A percentile compares a stretch with the other conserved stretches of the same genome.
Evolutionary conservation across 208 protist genomes (phyloP).

Genomic region (Trypanosoma caninum): DNA sequence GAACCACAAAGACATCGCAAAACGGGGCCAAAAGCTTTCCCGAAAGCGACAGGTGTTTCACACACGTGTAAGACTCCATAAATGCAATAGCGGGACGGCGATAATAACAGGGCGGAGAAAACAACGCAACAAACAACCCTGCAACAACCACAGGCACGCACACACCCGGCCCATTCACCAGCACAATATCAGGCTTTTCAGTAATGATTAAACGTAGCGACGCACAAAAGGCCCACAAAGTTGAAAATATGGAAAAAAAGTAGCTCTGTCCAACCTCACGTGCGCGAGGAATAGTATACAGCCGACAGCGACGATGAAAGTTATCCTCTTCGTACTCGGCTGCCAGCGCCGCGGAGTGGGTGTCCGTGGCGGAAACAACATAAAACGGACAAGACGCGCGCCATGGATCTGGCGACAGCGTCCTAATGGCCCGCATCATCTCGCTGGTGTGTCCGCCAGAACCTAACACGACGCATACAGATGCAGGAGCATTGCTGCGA

Average conservation of each 20-base stretch:
- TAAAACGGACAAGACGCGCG: slow-evolving; percentile 47
- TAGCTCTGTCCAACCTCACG: slow-evolving; percentile 92
- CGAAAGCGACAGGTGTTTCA: slow-evolving; percentile 75
- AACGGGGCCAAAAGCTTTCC: slow-evolving; percentile 66
- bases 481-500: slow-evolving; percentile 19
- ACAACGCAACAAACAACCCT: slow-evolving; percentile 37
- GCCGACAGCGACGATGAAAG: slow-evolving; percentile 35
- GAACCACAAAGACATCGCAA: slow-evolving; percentile 77
- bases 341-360: slow-evolving; percentile 54
- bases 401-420: slow-evolving; percentile 42
- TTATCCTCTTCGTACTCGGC: slow-evolving; percentile 41
- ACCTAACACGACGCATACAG: slow-evolving; percentile 80
- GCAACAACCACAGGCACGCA: slow-evolving; percentile 86
- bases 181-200: slow-evolving; percentile 65
- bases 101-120: slow-evolving; percentile 36
- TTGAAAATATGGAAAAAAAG: slow-evolving; percentile 69
- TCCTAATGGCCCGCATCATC: slow-evolving; percentile 77
- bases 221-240: slow-evolving; percentile 36
- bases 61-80: slow-evolving; percentile 89
- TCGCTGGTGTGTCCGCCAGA: slow-evolving; percentile 92
- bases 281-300: slow-evolving; percentile 77
- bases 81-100: slow-evolving; percentile 69
- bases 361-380: slow-evolving; percentile 73
- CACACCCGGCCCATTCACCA: slow-evolving; percentile 91
- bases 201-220: slow-evolving; percentile 24